Percentiles rank a stretch among this genome's conserved stretches.
These are phyloP conservation scores for Phlebiopsis flavidoalba DNA, from an alignment of 768 basidiomycete genomes.

Conservation along the genomic window DNA sequence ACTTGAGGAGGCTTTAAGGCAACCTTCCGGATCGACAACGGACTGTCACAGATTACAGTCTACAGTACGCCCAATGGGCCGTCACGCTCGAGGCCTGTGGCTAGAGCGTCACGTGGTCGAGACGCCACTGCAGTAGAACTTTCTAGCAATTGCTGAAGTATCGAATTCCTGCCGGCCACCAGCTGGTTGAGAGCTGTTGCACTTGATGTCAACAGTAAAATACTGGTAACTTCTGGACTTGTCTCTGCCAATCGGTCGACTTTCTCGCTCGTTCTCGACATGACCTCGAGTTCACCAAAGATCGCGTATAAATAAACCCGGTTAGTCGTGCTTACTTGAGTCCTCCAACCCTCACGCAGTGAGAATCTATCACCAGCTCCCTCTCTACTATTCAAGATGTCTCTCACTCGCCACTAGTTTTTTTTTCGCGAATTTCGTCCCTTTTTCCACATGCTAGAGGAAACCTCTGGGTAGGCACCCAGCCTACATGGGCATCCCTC, in stretches of 20 bases:
- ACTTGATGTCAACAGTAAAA: no score
- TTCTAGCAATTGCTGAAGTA: no score
- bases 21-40: no score
- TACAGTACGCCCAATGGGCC: no score
- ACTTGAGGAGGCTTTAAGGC: no score
- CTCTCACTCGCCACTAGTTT: constrained; percentile 23
- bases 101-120: no score
- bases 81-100: no score
- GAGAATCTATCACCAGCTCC: not conserved
- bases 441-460: constrained; percentile 71
- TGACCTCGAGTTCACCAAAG: not conserved
- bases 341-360: not conserved
- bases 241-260: not conserved
- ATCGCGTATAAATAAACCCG: not conserved
- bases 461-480: constrained; percentile 48
- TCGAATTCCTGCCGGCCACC: no score
- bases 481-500: constrained; percentile 22
- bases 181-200: no score
- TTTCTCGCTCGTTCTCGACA: not conserved
- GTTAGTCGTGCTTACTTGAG: not conserved
- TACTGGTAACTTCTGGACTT: not conserved
- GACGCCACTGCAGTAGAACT: no score
- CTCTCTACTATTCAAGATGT: constrained; percentile 14
- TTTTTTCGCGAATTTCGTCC: constrained; percentile 65
- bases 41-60: no score